Conservation (phyloP, 495 filamentous ascomycete species). For the Aspergillus mulundensis region DNA sequence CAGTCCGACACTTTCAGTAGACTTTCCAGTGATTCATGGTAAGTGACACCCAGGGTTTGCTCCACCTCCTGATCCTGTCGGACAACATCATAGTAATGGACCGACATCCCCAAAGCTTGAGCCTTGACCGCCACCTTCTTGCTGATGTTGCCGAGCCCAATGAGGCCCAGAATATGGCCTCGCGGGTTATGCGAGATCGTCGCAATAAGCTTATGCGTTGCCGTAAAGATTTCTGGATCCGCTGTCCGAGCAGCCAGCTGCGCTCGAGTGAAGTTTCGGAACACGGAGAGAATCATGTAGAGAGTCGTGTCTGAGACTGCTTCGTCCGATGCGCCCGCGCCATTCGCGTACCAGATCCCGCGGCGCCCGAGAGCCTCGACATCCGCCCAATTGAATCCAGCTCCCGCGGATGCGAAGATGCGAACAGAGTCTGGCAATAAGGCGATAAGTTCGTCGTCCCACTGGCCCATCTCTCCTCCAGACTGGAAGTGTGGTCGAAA, state of each 20-base stretch:
- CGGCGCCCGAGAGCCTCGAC: neutral
- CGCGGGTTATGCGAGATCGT: neutral
- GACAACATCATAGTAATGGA: neutral
- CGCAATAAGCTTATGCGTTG: neutral
- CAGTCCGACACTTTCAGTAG: neutral
- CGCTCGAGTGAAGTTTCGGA: neutral
- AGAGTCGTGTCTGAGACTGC: conserved; percentile 2
- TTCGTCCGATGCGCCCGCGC: neutral
- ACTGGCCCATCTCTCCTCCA: neutral
- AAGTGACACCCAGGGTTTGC: neutral
- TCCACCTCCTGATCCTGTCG: neutral
- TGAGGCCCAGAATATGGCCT: neutral
- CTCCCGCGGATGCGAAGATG: neutral
- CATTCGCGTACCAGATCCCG: conserved; percentile 3
- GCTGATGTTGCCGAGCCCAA: neutral
- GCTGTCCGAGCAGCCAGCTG: conserved; percentile 3
- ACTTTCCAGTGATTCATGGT: neutral
- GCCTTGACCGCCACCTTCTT: neutral
- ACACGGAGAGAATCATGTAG: conserved; percentile 1
- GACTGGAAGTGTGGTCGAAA: conserved; percentile 2
- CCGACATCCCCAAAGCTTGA: neutral
- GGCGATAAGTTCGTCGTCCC: neutral
- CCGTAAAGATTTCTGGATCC: neutral
- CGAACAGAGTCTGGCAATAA: neutral
- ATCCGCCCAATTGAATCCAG: conserved; percentile 3